Evolutionary conservation across 768 basidiomycete species (phyloP).

Genomic region (Hericium coralloides): DNA sequence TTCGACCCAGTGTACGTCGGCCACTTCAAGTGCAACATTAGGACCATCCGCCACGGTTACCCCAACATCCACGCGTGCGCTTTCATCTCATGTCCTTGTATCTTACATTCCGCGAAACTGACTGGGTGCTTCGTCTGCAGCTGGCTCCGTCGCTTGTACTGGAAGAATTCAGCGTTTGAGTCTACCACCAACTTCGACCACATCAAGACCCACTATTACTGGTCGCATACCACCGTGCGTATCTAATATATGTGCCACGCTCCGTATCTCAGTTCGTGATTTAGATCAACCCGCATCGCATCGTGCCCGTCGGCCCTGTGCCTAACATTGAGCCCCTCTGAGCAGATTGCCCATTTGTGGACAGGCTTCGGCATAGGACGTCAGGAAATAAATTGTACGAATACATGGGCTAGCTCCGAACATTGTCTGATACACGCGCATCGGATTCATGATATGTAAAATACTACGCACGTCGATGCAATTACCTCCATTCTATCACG

Average conservation of each 20-base stretch:
- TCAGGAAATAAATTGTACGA: too few species aligned
- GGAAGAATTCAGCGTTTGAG: constrained; percentile 84
- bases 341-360: too few species aligned
- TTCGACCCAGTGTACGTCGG: constrained; percentile 88
- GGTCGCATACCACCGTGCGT: constrained; percentile 42
- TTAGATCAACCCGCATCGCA: constrained; percentile 70
- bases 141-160: constrained; percentile 86
- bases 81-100: constrained; percentile 26
- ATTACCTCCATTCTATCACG: too few species aligned
- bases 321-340: constrained; percentile 55
- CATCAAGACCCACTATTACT: constrained; percentile 71
- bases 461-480: too few species aligned
- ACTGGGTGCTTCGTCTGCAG: constrained; percentile 22
- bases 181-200: constrained; percentile 84
- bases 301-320: constrained; percentile 70
- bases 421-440: too few species aligned
- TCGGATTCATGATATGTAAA: too few species aligned
- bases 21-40: constrained; percentile 92
- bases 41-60: constrained; percentile 79
- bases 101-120: neutral
- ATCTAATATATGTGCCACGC: neutral
- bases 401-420: too few species aligned
- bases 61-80: constrained; percentile 54
- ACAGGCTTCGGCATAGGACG: too few species aligned
- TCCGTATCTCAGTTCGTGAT: neutral